These are phyloP conservation scores for Thalassiosira profunda DNA, from an alignment of 108 stramenopile species.

Conservation along the genomic window DNA sequence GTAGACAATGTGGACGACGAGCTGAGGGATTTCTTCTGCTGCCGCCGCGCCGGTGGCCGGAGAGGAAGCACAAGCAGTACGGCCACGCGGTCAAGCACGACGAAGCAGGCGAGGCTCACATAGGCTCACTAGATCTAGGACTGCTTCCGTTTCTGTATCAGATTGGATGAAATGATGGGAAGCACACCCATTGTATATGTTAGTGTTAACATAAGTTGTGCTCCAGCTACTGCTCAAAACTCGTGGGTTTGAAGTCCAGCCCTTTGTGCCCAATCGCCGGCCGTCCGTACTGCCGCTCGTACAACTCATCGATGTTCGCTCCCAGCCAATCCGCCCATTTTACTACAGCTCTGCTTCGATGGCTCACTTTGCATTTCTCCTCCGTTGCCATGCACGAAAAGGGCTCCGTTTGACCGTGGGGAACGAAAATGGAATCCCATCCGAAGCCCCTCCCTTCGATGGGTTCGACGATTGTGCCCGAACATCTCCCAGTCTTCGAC, in stretches of 20 bases:
- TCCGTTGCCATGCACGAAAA: conserved; percentile 94
- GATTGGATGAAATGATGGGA: too few relatives aligned
- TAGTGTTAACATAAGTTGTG: too few relatives aligned
- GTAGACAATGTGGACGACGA: too few relatives aligned
- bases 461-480: conserved; percentile 92
- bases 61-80: too few relatives aligned
- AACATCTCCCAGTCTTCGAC: conserved; percentile 80
- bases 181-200: too few relatives aligned
- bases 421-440: conserved; percentile 99
- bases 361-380: conserved; percentile 93
- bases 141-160: too few relatives aligned
- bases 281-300: conserved; percentile 77
- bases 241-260: conserved; percentile 73
- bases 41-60: too few relatives aligned
- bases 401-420: conserved; percentile 79
- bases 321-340: conserved; percentile 84
- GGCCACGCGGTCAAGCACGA: too few relatives aligned
- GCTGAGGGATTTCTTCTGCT: too few relatives aligned
- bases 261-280: conserved; percentile 87
- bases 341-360: conserved; percentile 89
- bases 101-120: too few relatives aligned
- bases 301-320: conserved; percentile 72
- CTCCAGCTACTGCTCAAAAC: conserved; percentile 75
- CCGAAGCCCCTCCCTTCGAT: conserved; percentile 94
- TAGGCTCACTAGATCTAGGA: too few relatives aligned